phyloP scores from a whole-genome alignment of 1,139 yeast species.

The Taiozyma onychis region DNA sequence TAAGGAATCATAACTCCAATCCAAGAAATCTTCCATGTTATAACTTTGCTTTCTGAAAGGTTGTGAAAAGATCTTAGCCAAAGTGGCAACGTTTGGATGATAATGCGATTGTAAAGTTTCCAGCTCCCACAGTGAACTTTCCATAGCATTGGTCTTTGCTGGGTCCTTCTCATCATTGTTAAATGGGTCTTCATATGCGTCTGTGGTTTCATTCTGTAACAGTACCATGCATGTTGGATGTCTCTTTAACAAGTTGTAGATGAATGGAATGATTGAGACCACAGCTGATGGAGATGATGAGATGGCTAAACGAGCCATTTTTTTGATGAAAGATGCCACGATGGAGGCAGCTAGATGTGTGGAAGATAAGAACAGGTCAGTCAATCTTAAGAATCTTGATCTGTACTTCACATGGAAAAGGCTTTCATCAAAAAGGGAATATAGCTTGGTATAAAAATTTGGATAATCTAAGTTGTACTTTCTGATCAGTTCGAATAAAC shows the following conservation, averaged over 20 bases:
- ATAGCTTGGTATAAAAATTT: conserved; percentile 77
- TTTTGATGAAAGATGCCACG: conserved; percentile 86
- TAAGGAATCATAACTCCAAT: conserved; percentile 78
- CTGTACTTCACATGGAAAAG: conserved; percentile 74
- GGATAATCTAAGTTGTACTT: conserved; percentile 87
- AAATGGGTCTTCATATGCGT: conserved; percentile 59
- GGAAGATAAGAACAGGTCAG: conserved; percentile 81
- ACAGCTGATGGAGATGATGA: conserved; percentile 89
- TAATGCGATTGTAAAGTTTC: conserved; percentile 80
- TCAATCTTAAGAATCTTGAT: conserved; percentile 80
- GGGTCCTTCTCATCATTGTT: conserved; percentile 65
- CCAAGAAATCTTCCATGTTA: conserved; percentile 89
- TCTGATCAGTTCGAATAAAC: conserved; percentile 81
- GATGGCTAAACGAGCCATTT: conserved; percentile 66
- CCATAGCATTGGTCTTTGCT: conserved; percentile 68
- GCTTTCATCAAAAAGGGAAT: conserved; percentile 70
- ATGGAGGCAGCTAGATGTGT: conserved; percentile 81
- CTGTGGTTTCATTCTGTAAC: conserved; percentile 48
- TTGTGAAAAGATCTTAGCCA: conserved; percentile 82
- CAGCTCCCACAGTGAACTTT: conserved; percentile 89
- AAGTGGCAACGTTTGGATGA: conserved; percentile 91
- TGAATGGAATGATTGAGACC: conserved; percentile 83
- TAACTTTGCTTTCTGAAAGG: conserved; percentile 86
- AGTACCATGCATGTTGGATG: conserved; percentile 93
- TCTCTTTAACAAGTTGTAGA: conserved; percentile 80